Evolutionary conservation across 345 rosid species (phyloP), one percentile per base, ranked within the genome.

Genomic region (Mangifera indica): DNA sequence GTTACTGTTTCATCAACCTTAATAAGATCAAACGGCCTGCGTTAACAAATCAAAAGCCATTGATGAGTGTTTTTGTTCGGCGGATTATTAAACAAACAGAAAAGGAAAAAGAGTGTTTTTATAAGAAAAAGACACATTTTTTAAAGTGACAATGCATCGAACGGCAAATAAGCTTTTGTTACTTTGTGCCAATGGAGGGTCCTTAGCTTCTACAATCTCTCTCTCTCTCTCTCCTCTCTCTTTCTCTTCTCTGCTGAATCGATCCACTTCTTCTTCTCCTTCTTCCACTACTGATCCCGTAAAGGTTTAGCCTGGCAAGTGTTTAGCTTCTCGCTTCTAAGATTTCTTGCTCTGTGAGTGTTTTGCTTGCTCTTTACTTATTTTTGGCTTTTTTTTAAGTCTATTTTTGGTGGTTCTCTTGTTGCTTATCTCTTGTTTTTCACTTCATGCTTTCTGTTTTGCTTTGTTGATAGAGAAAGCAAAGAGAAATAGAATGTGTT

Each of bases 171-270:
- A 69, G 70, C 73, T 66, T 74, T 77, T 70, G 83, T 81, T 79
- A 66, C 80, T 77, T 72, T 61, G 74, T 74, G 83, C 66, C 71
- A 70, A 79, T 81, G 87, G 86, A 88, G 87, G 84, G 81, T 81
- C 87, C 81, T 76, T 83, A 77, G 83, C 66, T 29, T 29, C 32
- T 29, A 12, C 17, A 1, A 15, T 49, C 53, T 49, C 53, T 49
- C n/a, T 11, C 53, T 49, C 42, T 37, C 32, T 29, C 3, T 29
- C 32, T 29, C 3, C 32, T 29, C 51, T 55, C 46, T 24, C 44
- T 54, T 48, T 42, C 52, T 49, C 62, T 17, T 24, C 55, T 58
- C 44, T 58, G 24, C 46, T 37, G 6, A 42, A 46, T 57, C 29
- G 61, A 62, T 77, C 55, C n/a, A 17, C 49, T 52, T 67, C 70